phyloP scores from a whole-genome alignment of 2,329 filamentous ascomycete genomes.

The Gyromitra esculenta region DNA sequence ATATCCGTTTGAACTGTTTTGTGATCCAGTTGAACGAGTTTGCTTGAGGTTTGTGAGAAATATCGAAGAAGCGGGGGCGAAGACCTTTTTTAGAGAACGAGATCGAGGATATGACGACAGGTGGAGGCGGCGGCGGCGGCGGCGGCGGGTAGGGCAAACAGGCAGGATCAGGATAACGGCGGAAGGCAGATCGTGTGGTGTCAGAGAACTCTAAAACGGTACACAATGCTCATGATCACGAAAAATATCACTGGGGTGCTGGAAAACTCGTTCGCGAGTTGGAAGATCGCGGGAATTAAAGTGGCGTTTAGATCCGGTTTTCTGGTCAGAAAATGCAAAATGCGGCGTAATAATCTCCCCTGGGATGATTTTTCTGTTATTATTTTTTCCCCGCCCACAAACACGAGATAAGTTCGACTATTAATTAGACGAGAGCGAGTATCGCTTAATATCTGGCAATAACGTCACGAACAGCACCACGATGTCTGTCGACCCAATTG shows the following conservation, averaged over 20 bases:
- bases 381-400: slow-evolving; percentile 14
- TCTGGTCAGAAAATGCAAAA: slow-evolving; percentile 40
- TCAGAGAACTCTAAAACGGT: slow-evolving; percentile 46
- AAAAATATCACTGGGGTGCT: slow-evolving; percentile 26
- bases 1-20: slow-evolving; percentile 43
- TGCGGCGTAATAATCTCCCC: slow-evolving; percentile 32
- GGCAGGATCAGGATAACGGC: slow-evolving; percentile 39
- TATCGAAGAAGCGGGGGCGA: neutral
- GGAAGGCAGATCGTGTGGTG: slow-evolving; percentile 25
- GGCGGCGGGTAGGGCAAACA: slow-evolving; percentile 36
- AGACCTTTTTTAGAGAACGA: slow-evolving; percentile 26
- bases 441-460: slow-evolving; percentile 7
- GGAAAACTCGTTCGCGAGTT: slow-evolving; percentile 25
- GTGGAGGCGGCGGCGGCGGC: slow-evolving; percentile 6
- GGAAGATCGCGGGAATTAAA: slow-evolving; percentile 30
- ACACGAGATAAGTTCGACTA: neutral
- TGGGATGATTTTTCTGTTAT: slow-evolving; percentile 20
- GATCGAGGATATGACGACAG: slow-evolving; percentile 37
- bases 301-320: slow-evolving; percentile 47
- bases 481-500: slow-evolving; percentile 34
- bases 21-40: slow-evolving; percentile 45
- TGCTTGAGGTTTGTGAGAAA: slow-evolving; percentile 19
- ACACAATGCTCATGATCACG: slow-evolving; percentile 51
- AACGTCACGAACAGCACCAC: slow-evolving; percentile 22
- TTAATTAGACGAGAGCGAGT: slow-evolving; percentile 11